Conservation (phyloP, 768 basidiomycete species). For the Serendipita sp. region DNA sequence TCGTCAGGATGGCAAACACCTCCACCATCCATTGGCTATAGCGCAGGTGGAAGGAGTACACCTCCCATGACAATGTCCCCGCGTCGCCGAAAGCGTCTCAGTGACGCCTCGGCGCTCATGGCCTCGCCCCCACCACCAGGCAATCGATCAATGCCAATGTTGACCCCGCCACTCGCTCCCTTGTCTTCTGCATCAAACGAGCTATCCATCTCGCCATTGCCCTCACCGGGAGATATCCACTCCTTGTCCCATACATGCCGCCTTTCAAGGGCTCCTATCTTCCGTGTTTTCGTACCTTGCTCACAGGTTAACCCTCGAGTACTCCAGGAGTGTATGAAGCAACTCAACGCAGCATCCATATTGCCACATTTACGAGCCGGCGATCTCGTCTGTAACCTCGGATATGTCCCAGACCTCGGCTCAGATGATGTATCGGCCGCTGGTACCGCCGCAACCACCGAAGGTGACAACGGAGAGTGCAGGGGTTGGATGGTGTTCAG, state of each 20-base stretch:
- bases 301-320: constrained; percentile 16
- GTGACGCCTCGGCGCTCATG: background rate
- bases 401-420: constrained; percentile 41
- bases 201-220: background rate
- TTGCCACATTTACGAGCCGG: constrained; percentile 66
- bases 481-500: constrained; percentile 62
- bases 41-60: background rate
- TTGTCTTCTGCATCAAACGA: background rate
- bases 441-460: background rate
- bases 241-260: constrained; percentile 38
- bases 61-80: background rate
- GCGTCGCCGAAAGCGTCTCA: background rate
- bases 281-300: constrained; percentile 64
- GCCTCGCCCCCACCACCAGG: background rate
- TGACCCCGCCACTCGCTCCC: background rate
- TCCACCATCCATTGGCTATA: background rate
- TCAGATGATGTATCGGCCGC: constrained; percentile 15
- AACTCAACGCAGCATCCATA: constrained; percentile 48
- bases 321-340: constrained; percentile 49
- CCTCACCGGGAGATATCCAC: background rate
- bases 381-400: constrained; percentile 68
- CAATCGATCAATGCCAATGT: background rate
- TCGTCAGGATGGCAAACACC: constrained; percentile 1
- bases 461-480: constrained; percentile 13
- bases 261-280: constrained; percentile 51